Evolutionary conservation across 768 basidiomycete genomes (phyloP).

Genomic region (Tubosaeta sp.): DNA sequence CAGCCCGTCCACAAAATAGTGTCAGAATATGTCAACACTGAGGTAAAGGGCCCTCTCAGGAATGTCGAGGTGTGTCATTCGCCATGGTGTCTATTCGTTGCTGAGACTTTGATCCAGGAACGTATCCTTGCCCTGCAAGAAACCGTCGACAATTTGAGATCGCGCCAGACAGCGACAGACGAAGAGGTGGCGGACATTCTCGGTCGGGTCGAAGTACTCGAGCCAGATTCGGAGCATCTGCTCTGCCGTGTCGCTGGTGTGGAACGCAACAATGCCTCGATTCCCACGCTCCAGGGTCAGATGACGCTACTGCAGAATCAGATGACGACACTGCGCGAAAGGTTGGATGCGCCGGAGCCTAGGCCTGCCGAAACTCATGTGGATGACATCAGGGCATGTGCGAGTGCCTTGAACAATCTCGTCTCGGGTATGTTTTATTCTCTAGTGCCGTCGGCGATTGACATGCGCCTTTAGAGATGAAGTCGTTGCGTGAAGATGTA

Average conservation of each 20-base stretch:
- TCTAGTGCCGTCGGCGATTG: not conserved
- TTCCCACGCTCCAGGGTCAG: constrained; percentile 27
- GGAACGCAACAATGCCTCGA: constrained; percentile 29
- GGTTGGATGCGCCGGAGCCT: constrained; percentile 16
- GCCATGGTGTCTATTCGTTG: not conserved
- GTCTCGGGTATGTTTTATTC: constrained; percentile 37
- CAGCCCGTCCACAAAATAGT: constrained; percentile 13
- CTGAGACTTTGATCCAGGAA: constrained; percentile 16
- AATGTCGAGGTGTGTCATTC: constrained; percentile 16
- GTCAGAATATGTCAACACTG: constrained; percentile 19
- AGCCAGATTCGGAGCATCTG: constrained; percentile 30
- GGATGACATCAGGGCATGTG: constrained; percentile 27
- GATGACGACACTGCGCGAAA: constrained; percentile 17
- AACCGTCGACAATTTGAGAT: constrained; percentile 17
- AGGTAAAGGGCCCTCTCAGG: constrained; percentile 21
- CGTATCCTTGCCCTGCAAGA: constrained; percentile 21
- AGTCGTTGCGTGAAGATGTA: constrained; percentile 37
- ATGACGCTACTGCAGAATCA: constrained; percentile 18
- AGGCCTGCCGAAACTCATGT: constrained; percentile 6
- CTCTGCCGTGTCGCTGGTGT: constrained; percentile 24
- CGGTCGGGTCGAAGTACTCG: constrained; percentile 37
- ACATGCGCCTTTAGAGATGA: constrained; percentile 38
- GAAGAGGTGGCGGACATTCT: constrained; percentile 32
- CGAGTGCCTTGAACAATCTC: constrained; percentile 35
- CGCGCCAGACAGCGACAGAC: constrained; percentile 24